phyloP scores from a whole-genome alignment of 805 yeast genomes.

The Kodamaea kaohsiungensis region DNA sequence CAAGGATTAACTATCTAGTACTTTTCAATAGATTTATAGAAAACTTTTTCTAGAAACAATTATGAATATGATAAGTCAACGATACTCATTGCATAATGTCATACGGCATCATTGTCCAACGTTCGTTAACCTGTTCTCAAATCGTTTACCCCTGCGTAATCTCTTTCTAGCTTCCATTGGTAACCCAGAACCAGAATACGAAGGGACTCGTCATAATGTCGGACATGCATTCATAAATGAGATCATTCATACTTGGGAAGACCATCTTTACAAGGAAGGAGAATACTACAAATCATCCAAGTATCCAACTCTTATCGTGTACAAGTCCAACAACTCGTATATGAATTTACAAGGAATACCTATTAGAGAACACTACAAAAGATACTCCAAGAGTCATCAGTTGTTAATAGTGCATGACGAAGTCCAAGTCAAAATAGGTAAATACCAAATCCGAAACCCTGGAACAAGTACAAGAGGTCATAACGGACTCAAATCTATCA shows the following conservation, averaged over 20 bases:
- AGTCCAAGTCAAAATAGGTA: slow-evolving; percentile 64
- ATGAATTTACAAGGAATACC: slow-evolving; percentile 77
- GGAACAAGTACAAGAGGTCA: slow-evolving; percentile 76
- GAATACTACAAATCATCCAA: slow-evolving; percentile 12
- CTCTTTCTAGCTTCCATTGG: slow-evolving; percentile 60
- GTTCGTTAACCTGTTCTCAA: not conserved
- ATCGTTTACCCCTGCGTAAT: slow-evolving; percentile 11
- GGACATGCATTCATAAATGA: slow-evolving; percentile 60
- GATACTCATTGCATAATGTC: not conserved
- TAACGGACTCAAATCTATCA: slow-evolving; percentile 73
- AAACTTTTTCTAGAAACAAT: too few relatives aligned
- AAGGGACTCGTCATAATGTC: slow-evolving; percentile 72
- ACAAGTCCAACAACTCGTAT: slow-evolving; percentile 52
- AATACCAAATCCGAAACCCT: slow-evolving; percentile 59
- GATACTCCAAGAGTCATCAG: slow-evolving; percentile 28
- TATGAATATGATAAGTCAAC: not conserved
- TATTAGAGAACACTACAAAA: slow-evolving; percentile 49
- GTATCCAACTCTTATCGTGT: slow-evolving; percentile 28
- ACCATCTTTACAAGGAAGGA: slow-evolving; percentile 11
- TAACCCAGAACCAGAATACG: slow-evolving; percentile 67
- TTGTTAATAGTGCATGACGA: slow-evolving; percentile 79
- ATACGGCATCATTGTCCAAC: not conserved
- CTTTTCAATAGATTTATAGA: too few relatives aligned
- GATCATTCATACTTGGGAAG: slow-evolving; percentile 26
- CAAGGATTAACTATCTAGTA: too few relatives aligned